These are phyloP conservation scores for Apodospora peruviana DNA, from an alignment of 495 filamentous ascomycete species.

Conservation along the genomic window DNA sequence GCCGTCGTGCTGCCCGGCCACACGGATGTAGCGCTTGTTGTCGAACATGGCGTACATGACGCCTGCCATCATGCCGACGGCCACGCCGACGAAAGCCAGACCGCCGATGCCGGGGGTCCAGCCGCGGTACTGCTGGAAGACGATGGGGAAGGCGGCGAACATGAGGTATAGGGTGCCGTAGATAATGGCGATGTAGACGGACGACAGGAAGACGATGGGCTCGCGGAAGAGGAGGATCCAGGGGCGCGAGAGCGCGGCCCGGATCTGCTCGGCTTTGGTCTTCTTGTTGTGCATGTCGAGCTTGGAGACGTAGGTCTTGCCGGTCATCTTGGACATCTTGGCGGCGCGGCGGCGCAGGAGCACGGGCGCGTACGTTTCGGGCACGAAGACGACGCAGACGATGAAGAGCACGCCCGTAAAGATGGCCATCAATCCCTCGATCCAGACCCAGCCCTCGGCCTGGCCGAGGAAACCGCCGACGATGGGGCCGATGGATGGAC, in stretches of 20 bases:
- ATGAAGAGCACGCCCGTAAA: conserved; percentile 64
- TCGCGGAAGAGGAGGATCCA: conserved; percentile 72
- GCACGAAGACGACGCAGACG: conserved; percentile 59
- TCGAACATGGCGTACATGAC: conserved; percentile 62
- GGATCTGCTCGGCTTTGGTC: conserved; percentile 41
- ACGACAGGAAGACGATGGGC: conserved; percentile 75
- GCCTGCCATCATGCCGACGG: conserved; percentile 68
- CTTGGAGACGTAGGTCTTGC: conserved; percentile 53
- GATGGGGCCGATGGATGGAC: conserved; percentile 56
- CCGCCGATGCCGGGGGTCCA: conserved; percentile 70
- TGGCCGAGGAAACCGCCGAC: conserved; percentile 54
- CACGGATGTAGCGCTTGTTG: conserved; percentile 53
- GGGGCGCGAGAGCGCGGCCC: conserved; percentile 55
- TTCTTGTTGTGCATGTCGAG: conserved; percentile 54
- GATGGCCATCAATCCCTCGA: conserved; percentile 59
- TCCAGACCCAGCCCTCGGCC: conserved; percentile 57
- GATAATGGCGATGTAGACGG: conserved; percentile 70
- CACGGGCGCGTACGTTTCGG: conserved; percentile 75
- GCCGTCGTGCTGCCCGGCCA: conserved; percentile 48
- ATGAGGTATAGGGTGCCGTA: conserved; percentile 85
- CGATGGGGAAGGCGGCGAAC: conserved; percentile 82
- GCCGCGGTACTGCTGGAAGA: conserved; percentile 66
- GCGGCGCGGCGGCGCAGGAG: conserved; percentile 67
- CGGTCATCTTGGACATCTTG: conserved; percentile 60
- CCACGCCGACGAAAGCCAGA: conserved; percentile 71